These are phyloP conservation scores for Pythium brachiatum DNA, from an alignment of 352 stramenopile genomes.

Conservation along the genomic window DNA sequence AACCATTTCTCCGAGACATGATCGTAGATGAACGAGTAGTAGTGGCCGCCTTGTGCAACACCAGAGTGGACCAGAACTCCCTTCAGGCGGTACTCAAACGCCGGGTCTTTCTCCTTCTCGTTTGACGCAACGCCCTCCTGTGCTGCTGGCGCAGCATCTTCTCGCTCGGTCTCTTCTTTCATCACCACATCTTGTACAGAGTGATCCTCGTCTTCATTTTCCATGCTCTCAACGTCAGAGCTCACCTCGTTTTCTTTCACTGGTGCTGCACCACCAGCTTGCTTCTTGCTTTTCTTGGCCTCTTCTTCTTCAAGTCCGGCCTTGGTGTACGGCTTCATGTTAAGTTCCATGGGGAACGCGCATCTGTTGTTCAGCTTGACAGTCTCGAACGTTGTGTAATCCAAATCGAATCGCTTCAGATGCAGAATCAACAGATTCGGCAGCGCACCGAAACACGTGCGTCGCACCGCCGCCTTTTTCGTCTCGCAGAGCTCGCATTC, in stretches of 20 bases:
- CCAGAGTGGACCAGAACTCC: slow-evolving; percentile 98
- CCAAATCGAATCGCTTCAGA: slow-evolving; percentile 99
- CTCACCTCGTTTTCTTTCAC: not conserved
- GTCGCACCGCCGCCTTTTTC: slow-evolving; percentile 96
- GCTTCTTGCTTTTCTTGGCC: slow-evolving; percentile 21
- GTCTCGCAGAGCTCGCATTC: slow-evolving; percentile 97
- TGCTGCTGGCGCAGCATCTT: not conserved
- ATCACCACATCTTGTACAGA: not conserved
- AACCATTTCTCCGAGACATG: slow-evolving; percentile 95
- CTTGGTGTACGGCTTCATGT: slow-evolving; percentile 99
- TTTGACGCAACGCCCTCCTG: not conserved
- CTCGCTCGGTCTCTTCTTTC: slow-evolving; percentile 2
- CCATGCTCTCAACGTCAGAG: slow-evolving; percentile 6
- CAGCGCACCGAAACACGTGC: slow-evolving; percentile 94
- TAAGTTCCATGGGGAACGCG: slow-evolving; percentile 96
- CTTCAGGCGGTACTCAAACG: slow-evolving; percentile 97
- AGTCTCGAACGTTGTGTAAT: slow-evolving; percentile 99
- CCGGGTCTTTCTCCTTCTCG: slow-evolving; percentile 62
- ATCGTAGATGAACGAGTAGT: slow-evolving; percentile 95
- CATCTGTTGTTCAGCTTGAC: slow-evolving; percentile 99
- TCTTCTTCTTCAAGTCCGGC: slow-evolving; percentile 94
- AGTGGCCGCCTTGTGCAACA: slow-evolving; percentile 98
- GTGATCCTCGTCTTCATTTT: slow-evolving; percentile 10
- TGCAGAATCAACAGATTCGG: slow-evolving; percentile 98
- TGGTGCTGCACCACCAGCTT: not conserved